These are phyloP conservation scores for Thalassia testudinum DNA, from an alignment of 116 monocot genomes.

Conservation along the genomic window DNA sequence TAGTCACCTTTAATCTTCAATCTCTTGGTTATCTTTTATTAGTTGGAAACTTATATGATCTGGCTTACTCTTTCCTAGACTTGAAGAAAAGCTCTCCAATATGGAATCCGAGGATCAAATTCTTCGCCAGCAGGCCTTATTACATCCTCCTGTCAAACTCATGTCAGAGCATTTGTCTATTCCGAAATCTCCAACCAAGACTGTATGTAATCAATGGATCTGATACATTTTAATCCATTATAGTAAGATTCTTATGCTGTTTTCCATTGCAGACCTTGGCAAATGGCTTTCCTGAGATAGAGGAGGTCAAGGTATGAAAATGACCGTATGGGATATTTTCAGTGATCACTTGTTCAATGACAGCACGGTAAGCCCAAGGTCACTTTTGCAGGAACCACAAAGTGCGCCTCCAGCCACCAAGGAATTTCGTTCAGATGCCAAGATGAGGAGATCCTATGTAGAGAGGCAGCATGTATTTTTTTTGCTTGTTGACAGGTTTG, in stretches of 20 bases:
- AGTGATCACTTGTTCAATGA: too few relatives aligned
- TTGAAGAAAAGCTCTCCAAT: conserved; percentile 63
- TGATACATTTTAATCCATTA: too few relatives aligned
- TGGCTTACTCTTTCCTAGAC: conserved; percentile 19
- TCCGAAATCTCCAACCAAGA: conserved; percentile 47
- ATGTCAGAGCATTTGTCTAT: conserved; percentile 80
- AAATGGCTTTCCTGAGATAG: conserved; percentile 50
- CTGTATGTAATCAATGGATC: conserved; percentile 18
- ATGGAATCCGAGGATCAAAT: conserved; percentile 90
- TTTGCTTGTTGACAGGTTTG: too few relatives aligned
- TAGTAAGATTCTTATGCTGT: too few relatives aligned
- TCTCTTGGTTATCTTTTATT: not conserved
- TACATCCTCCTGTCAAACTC: conserved; percentile 54
- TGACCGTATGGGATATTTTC: too few relatives aligned
- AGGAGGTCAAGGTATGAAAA: conserved; percentile 40
- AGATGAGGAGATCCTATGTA: conserved; percentile 40
- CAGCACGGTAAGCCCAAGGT: not conserved
- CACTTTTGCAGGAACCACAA: conserved; percentile 50
- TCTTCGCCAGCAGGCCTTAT: conserved; percentile 70
- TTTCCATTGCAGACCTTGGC: conserved; percentile 32
- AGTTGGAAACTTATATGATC: not conserved
- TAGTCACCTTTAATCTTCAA: not conserved
- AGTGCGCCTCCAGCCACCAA: conserved; percentile 68
- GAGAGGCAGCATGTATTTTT: conserved; percentile 79
- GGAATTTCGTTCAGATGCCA: conserved; percentile 48